Evolutionary conservation across 768 basidiomycete genomes (phyloP).

Genomic region (Candolleomyces efflorescens): DNA sequence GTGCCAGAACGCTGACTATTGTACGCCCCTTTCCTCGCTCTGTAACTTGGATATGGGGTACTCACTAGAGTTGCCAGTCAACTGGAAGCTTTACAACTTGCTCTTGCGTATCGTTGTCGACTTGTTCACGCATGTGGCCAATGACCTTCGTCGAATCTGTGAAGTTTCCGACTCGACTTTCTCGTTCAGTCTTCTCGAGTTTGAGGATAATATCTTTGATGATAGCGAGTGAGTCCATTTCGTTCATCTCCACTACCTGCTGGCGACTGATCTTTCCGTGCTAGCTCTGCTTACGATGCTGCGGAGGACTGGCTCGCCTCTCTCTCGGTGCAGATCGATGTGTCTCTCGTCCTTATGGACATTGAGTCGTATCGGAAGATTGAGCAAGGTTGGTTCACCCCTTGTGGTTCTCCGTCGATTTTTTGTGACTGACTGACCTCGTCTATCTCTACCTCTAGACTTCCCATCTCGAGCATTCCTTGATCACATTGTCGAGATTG

Average conservation of each 20-base stretch:
- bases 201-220: slow-evolving; percentile 27
- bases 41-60: background rate
- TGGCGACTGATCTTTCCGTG: background rate
- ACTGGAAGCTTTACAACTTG: slow-evolving; percentile 51
- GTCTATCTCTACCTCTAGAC: slow-evolving; percentile 19
- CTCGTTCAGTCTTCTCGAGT: slow-evolving; percentile 26
- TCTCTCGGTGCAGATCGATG: slow-evolving; percentile 23
- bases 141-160: slow-evolving; percentile 16
- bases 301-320: slow-evolving; percentile 36
- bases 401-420: background rate
- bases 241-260: slow-evolving; percentile 5
- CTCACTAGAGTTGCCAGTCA: slow-evolving; percentile 32
- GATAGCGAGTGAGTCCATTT: slow-evolving; percentile 36
- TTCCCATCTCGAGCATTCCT: slow-evolving; percentile 48
- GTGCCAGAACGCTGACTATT: slow-evolving; percentile 35
- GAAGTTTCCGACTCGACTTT: slow-evolving; percentile 14
- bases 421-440: background rate
- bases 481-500: slow-evolving; percentile 43
- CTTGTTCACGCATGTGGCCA: slow-evolving; percentile 36
- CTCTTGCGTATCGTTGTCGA: slow-evolving; percentile 36
- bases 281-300: slow-evolving; percentile 38
- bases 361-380: slow-evolving; percentile 42
- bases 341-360: slow-evolving; percentile 31
- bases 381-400: slow-evolving; percentile 33
- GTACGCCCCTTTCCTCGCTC: slow-evolving; percentile 31